These are phyloP conservation scores for Pezicula carpinea DNA, from an alignment of 2,329 filamentous ascomycete species.

Conservation along the genomic window DNA sequence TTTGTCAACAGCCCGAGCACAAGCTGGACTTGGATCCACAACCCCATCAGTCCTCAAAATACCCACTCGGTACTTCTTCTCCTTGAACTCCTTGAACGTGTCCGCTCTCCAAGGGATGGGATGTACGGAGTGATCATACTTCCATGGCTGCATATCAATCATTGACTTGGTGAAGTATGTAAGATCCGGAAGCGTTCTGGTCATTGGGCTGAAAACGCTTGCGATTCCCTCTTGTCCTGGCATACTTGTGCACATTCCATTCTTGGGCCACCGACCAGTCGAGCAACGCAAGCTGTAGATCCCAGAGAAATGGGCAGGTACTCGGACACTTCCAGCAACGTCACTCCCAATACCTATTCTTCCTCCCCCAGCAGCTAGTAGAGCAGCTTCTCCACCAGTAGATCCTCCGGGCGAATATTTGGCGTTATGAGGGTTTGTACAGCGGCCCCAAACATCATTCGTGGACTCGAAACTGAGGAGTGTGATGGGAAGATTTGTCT, in stretches of 20 bases:
- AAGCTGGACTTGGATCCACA: conserved; percentile 82
- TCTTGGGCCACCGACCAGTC: conserved; percentile 85
- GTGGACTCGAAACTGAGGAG: conserved; percentile 32
- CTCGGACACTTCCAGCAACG: conserved; percentile 83
- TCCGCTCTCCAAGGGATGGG: conserved; percentile 74
- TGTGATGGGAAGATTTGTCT: conserved; percentile 85
- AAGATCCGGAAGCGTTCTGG: conserved; percentile 76
- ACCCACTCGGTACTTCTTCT: conserved; percentile 66
- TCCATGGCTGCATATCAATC: conserved; percentile 81
- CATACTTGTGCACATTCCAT: conserved; percentile 82
- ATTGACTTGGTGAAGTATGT: conserved; percentile 78
- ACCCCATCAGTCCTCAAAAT: conserved; percentile 77
- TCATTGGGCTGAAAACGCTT: conserved; percentile 89
- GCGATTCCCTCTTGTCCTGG: conserved; percentile 86
- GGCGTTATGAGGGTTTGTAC: conserved; percentile 77
- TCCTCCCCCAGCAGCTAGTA: conserved; percentile 74
- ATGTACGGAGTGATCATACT: conserved; percentile 80
- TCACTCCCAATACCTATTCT: conserved; percentile 88
- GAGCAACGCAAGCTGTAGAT: conserved; percentile 85
- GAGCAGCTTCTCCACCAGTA: conserved; percentile 65
- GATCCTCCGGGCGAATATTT: conserved; percentile 85
- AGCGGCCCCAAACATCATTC: conserved; percentile 75
- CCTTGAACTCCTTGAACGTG: conserved; percentile 51
- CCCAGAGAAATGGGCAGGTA: conserved; percentile 83
- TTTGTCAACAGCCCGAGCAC: conserved; percentile 67